These are phyloP conservation scores for Stemphylium vesicarium DNA, from an alignment of 2,329 filamentous ascomycete genomes.

Conservation along the genomic window DNA sequence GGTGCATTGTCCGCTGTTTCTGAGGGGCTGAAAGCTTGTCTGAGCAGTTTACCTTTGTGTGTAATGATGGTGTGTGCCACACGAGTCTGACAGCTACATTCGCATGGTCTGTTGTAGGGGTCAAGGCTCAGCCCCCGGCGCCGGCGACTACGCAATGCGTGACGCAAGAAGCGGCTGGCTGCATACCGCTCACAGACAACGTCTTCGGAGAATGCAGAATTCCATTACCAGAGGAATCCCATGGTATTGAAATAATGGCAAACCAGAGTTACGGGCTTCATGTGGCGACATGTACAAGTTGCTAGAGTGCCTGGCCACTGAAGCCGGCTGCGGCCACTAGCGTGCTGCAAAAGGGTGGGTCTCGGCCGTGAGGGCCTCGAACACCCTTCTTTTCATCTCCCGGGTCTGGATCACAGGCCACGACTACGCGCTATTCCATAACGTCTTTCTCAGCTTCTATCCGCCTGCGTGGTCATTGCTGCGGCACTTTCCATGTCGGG, in stretches of 20 bases:
- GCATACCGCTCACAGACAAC: neutral
- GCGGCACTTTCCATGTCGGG: constrained; percentile 8
- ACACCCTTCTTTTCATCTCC: constrained; percentile 23
- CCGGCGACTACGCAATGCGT: too few relatives aligned
- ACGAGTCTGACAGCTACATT: neutral
- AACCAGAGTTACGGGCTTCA: too few relatives aligned
- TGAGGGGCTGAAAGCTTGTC: neutral
- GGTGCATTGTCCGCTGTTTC: neutral
- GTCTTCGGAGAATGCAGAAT: too few relatives aligned
- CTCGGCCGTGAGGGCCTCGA: constrained; percentile 20
- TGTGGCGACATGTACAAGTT: too few relatives aligned
- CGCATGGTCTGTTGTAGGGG: neutral
- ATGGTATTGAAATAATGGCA: too few relatives aligned
- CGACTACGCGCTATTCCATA: constrained; percentile 14
- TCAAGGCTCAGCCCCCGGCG: neutral
- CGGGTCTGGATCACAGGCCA: constrained; percentile 20
- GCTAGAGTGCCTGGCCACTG: neutral
- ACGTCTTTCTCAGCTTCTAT: constrained; percentile 13
- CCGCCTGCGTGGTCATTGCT: constrained; percentile 4
- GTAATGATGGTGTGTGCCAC: constrained; percentile 1
- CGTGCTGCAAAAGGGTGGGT: constrained; percentile 5
- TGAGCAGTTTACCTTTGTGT: neutral
- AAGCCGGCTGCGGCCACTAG: constrained; percentile 11
- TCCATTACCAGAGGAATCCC: too few relatives aligned
- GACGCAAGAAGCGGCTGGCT: too few relatives aligned